A percentile compares a stretch with the other conserved stretches of the same genome.
Conservation (phyloP, 163 green algal species). For the Chlorella variabilis region DNA sequence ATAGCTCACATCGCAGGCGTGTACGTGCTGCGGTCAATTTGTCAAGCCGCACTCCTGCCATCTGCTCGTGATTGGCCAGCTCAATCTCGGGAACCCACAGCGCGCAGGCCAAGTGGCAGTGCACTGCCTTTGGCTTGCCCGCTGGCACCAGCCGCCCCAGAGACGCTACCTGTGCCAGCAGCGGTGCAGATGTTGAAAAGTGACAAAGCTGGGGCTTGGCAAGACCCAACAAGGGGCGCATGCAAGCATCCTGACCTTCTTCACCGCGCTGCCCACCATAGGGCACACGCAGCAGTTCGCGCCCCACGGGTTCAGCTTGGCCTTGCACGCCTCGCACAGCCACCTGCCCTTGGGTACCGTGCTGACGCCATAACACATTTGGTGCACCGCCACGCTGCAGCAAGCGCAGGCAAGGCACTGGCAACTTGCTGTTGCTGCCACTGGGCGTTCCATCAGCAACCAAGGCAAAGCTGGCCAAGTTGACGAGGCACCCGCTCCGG, state of each 20-base stretch:
- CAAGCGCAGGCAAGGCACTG: too few species aligned
- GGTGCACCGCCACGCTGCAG: slow-evolving; percentile 48
- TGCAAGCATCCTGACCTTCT: slow-evolving; percentile 33
- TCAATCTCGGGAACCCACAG: slow-evolving; percentile 53
- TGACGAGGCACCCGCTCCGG: too few species aligned
- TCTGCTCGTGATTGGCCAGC: slow-evolving; percentile 32
- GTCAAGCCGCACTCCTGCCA: slow-evolving; percentile 38
- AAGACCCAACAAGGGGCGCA: background rate
- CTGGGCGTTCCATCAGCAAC: too few species aligned
- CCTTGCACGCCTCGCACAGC: slow-evolving; percentile 50
- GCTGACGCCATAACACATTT: slow-evolving; percentile 51
- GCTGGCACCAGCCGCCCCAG: slow-evolving; percentile 20
- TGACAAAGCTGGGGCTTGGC: background rate
- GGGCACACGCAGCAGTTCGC: slow-evolving; percentile 49
- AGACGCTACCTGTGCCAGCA: background rate
- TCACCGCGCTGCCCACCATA: slow-evolving; percentile 42
- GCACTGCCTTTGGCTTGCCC: slow-evolving; percentile 3
- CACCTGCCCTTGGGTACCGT: slow-evolving; percentile 46
- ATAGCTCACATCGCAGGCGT: slow-evolving; percentile 46
- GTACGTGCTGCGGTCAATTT: slow-evolving; percentile 29
- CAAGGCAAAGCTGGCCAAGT: too few species aligned
- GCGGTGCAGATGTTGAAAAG: background rate
- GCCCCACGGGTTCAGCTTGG: slow-evolving; percentile 23
- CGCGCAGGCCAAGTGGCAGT: slow-evolving; percentile 46
- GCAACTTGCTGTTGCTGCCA: too few species aligned